Evolutionary conservation across 73 alveolate species (phyloP).

Genomic region (Symbiodinium natans): DNA sequence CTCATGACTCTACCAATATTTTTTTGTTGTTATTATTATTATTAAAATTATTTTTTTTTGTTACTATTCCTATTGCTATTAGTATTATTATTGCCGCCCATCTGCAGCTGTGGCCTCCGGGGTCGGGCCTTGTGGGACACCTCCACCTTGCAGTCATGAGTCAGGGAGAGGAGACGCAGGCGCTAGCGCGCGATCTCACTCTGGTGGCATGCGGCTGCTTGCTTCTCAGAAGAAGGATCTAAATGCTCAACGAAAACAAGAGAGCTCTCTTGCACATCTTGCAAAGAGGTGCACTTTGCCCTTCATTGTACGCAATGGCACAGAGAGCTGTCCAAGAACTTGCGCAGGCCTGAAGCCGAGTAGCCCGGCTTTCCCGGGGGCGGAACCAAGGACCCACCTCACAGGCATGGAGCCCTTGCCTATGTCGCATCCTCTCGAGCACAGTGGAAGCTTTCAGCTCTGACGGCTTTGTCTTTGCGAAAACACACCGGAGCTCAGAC

Average conservation of each 20-base stretch:
- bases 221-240: too few relatives aligned
- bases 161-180: too few relatives aligned
- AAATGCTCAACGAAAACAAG: too few relatives aligned
- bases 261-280: too few relatives aligned
- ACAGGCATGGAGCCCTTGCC: not conserved
- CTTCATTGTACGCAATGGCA: too few relatives aligned
- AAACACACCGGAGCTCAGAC: not conserved
- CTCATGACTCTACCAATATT: not conserved
- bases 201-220: too few relatives aligned
- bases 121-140: not conserved
- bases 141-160: not conserved
- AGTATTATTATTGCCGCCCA: too few relatives aligned
- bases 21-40: not conserved
- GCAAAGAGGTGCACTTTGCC: too few relatives aligned
- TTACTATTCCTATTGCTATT: too few relatives aligned
- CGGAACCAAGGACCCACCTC: conserved; percentile 81
- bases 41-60: too few relatives aligned
- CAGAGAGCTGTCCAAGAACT: too few relatives aligned
- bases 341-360: conserved; percentile 8
- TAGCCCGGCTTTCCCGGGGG: conserved; percentile 87
- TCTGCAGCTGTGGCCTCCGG: not conserved
- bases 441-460: conserved; percentile 17
- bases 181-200: too few relatives aligned
- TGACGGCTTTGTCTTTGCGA: not conserved
- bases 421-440: not conserved